Evolutionary conservation across 2,329 filamentous ascomycete species (phyloP).

Genomic region (Chaetomiaceae sp.): DNA sequence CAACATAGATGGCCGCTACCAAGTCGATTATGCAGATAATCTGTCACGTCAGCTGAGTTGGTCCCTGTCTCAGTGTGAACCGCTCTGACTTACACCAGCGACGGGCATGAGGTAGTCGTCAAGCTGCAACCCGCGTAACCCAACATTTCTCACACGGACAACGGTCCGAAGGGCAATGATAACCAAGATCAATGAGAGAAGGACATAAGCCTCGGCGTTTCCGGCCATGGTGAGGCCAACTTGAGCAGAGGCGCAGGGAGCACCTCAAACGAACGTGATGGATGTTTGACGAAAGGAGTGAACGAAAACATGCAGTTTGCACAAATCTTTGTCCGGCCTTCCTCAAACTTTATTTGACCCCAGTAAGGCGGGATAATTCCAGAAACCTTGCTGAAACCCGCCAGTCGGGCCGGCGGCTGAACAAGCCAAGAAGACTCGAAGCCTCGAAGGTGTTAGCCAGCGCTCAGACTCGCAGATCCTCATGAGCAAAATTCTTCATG

Average conservation of each 20-base stretch:
- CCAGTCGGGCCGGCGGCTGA: too few species aligned
- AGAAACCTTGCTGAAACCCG: too few species aligned
- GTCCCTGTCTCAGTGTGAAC: too few species aligned
- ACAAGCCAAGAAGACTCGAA: too few species aligned
- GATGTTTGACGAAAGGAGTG: too few species aligned
- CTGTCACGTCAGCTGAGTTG: constrained; percentile 32
- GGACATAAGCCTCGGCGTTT: neutral
- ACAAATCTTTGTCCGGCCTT: too few species aligned
- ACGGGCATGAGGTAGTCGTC: constrained; percentile 37
- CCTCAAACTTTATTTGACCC: too few species aligned
- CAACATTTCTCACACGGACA: constrained; percentile 32
- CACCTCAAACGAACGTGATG: neutral
- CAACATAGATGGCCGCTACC: constrained; percentile 38
- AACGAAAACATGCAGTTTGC: too few species aligned
- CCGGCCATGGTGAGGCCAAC: neutral
- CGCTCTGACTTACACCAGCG: constrained; percentile 30
- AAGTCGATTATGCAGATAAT: constrained; percentile 45
- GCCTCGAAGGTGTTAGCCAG: too few species aligned
- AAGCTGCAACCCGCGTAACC: constrained; percentile 29
- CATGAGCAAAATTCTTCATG: too few species aligned
- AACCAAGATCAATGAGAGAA: constrained; percentile 28
- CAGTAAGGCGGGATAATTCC: too few species aligned
- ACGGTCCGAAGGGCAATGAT: constrained; percentile 35
- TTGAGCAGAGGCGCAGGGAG: neutral
- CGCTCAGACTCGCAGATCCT: too few species aligned